phyloP scores from a whole-genome alignment of 2,329 filamentous ascomycete genomes.

The Sordariomycetes sp. region DNA sequence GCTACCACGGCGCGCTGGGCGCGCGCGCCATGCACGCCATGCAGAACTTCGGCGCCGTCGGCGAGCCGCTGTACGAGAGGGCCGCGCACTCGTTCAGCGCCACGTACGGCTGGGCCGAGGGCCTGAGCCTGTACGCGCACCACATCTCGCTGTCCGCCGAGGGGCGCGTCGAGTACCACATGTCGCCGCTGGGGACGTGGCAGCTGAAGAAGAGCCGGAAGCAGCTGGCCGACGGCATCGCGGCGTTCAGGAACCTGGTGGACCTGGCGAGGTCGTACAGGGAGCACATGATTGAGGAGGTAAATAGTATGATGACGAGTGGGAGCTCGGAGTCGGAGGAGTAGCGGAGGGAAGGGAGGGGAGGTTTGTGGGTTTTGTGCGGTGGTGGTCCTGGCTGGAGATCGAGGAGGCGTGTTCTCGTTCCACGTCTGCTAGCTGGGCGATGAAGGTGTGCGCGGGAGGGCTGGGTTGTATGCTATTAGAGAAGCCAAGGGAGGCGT shows the following conservation, averaged over 20 bases:
- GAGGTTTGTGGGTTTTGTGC: neutral
- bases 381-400: too few species aligned
- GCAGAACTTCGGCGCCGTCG: constrained; percentile 19
- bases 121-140: neutral
- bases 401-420: too few species aligned
- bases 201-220: constrained; percentile 15
- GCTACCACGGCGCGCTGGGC: constrained; percentile 24
- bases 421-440: too few species aligned
- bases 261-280: constrained; percentile 24
- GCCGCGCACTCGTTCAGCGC: constrained; percentile 25
- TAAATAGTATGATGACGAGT: constrained; percentile 17
- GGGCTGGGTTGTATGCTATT: too few species aligned
- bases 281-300: constrained; percentile 18
- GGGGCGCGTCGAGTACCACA: constrained; percentile 25
- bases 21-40: constrained; percentile 24
- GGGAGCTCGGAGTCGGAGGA: neutral
- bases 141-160: neutral
- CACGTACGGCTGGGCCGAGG: neutral
- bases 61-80: constrained; percentile 22
- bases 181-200: constrained; percentile 20
- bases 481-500: too few species aligned
- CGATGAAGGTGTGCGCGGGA: too few species aligned
- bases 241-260: constrained; percentile 25
- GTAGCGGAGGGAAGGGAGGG: neutral
- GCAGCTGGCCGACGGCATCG: constrained; percentile 20